Evolutionary conservation across 2,329 filamentous ascomycete species (phyloP).

Genomic region (Pseudogymnoascus pannorum): DNA sequence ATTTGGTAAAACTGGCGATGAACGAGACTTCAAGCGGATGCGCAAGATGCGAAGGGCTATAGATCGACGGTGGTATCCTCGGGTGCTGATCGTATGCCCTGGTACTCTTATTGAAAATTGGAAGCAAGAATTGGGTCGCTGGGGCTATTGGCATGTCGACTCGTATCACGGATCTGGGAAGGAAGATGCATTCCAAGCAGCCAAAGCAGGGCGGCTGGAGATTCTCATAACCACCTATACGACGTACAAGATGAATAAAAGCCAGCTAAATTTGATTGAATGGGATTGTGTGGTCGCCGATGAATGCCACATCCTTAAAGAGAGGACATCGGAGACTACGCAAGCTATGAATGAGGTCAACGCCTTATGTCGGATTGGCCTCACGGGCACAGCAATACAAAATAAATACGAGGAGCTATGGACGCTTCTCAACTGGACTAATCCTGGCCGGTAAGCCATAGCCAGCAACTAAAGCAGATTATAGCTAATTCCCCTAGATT

Average conservation of each 20-base stretch:
- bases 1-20: conserved; percentile 89
- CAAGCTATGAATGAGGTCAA: conserved; percentile 87
- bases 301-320: conserved; percentile 88
- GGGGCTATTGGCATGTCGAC: conserved; percentile 94
- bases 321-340: conserved; percentile 66
- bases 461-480: conserved; percentile 17
- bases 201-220: conserved; percentile 69
- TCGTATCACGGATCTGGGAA: conserved; percentile 64
- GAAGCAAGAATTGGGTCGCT: conserved; percentile 75
- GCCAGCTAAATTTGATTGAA: conserved; percentile 69
- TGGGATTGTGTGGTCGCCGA: conserved; percentile 96
- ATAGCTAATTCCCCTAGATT: conserved; percentile 29
- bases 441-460: conserved; percentile 58
- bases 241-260: conserved; percentile 74
- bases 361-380: conserved; percentile 80
- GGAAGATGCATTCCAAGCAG: conserved; percentile 62
- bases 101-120: conserved; percentile 86
- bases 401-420: conserved; percentile 97
- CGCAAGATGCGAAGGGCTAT: conserved; percentile 65
- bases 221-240: conserved; percentile 91
- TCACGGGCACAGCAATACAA: conserved; percentile 94
- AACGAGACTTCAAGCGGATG: conserved; percentile 79
- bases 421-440: conserved; percentile 94
- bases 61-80: conserved; percentile 65
- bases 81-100: conserved; percentile 78